Conservation (phyloP, 805 yeast genomes). For the Debaryomyces castellii region DNA sequence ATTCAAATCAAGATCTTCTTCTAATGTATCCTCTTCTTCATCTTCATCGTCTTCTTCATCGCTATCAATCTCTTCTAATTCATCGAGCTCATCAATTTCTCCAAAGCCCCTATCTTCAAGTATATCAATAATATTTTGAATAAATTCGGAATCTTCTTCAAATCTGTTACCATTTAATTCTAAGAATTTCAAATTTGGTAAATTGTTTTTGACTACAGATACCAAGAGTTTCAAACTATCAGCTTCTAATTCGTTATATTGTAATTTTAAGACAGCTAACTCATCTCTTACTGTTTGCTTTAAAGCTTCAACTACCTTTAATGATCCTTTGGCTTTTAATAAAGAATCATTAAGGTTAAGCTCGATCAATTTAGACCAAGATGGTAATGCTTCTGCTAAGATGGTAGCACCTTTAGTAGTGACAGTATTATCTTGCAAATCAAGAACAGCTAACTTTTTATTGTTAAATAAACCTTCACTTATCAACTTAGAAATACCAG, state of each 20-base stretch:
- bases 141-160: constrained; percentile 77
- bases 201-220: constrained; percentile 48
- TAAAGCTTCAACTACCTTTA: constrained; percentile 50
- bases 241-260: constrained; percentile 82
- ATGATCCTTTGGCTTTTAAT: constrained; percentile 75
- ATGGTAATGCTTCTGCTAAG: constrained; percentile 41
- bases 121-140: constrained; percentile 58
- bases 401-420: constrained; percentile 67
- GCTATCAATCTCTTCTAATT: constrained; percentile 79
- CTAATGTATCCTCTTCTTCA: constrained; percentile 52
- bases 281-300: constrained; percentile 34
- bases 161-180: constrained; percentile 94
- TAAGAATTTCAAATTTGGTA: constrained; percentile 61
- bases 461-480: constrained; percentile 68
- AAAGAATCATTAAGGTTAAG: constrained; percentile 88
- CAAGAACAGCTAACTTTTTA: constrained; percentile 62
- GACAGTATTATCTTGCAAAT: constrained; percentile 94
- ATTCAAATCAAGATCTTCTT: constrained; percentile 52
- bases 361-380: constrained; percentile 72
- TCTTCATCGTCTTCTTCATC: constrained; percentile 69
- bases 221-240: constrained; percentile 61
- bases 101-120: constrained; percentile 77
- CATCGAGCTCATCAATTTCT: constrained; percentile 90
- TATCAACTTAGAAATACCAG: constrained; percentile 77
- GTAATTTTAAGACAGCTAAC: constrained; percentile 66